These are phyloP conservation scores for Tetraselmis chui DNA, from an alignment of 139 green algal species.

Conservation along the genomic window DNA sequence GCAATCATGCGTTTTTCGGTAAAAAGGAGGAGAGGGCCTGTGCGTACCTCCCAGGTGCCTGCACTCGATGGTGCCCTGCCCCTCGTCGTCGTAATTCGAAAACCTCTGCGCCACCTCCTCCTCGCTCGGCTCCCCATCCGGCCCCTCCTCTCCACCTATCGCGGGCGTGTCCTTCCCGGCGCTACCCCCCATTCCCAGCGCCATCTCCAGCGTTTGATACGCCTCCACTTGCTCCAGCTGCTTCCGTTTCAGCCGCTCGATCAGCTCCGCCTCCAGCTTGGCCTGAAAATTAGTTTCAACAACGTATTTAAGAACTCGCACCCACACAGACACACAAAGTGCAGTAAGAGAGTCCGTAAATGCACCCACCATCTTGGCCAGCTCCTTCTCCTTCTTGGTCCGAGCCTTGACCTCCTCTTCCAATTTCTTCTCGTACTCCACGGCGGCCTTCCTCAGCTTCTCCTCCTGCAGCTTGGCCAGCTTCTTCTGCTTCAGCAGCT, in stretches of 20 bases:
- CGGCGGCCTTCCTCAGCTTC: background rate
- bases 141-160: background rate
- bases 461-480: conserved; percentile 35
- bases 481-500: conserved; percentile 30
- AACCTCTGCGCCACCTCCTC: conserved; percentile 47
- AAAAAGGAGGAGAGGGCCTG: background rate
- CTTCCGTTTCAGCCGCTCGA: conserved; percentile 57
- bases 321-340: too few relatives aligned
- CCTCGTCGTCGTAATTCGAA: conserved; percentile 40
- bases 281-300: conserved; percentile 25
- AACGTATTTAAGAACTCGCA: too few relatives aligned
- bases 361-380: conserved; percentile 51
- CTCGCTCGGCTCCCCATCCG: conserved; percentile 33
- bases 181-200: conserved; percentile 20
- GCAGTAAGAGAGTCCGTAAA: too few relatives aligned
- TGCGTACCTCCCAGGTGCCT: conserved; percentile 25
- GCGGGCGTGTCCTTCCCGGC: background rate
- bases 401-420: conserved; percentile 55
- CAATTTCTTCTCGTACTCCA: conserved; percentile 57
- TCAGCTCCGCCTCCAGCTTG: conserved; percentile 55
- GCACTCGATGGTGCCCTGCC: conserved; percentile 33
- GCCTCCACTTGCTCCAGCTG: conserved; percentile 50
- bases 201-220: conserved; percentile 53
- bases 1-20: too few relatives aligned
- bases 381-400: conserved; percentile 52